Base-by-base conservation (phyloP, 2,329 filamentous ascomycete genomes). In the Rhynchosporium secalis region DNA sequence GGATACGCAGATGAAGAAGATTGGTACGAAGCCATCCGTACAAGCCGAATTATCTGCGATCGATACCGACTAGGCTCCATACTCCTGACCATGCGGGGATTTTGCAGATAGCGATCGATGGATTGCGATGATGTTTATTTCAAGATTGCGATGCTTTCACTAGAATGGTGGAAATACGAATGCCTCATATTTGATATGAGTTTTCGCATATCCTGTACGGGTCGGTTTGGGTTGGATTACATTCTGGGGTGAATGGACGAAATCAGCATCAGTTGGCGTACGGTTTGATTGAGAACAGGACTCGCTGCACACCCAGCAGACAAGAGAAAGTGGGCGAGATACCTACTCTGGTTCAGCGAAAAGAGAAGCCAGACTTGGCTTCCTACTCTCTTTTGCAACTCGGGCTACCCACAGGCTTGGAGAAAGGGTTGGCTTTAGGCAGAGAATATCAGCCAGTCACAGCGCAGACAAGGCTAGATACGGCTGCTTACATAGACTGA, bases 1-100 rank as follows among this genome's bases (percentile, higher is more conserved):
- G 79, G 94, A 97, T 73, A 99, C 95, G 38, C 95, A 99, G 79
- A 87, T 99, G 77, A 96, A 96, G 83, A 99, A 99, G 84, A 99
- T 99, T 71, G 85, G 86, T 61, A 98, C 92, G 28, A 96, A 98
- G 80, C 81, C 87, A 55, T 78, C 84, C 15, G 94, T 99, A 62
- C 82, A 93, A 65, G 91, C 89, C 78, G 95, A 99, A 78, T 79
- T 99, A 63, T 84, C 89, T 38, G 58, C 69, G n/a, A 64, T 75
- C 46, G 72, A 74, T 12, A 59, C 61, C 3, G 71, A 71, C 40
- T 48, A n/a, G 36, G 61, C 59, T 38, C 26, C 26, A 43, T 28
- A 8, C 10, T 15, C 5, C 4, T 29, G 31, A 1, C 10, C 12
- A 47, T 6, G 28, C 29, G 13, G 26, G 28, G 54, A 15, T 45